Base-by-base conservation (phyloP, 768 basidiomycete genomes). In the Cystobasidium tubakii region DNA sequence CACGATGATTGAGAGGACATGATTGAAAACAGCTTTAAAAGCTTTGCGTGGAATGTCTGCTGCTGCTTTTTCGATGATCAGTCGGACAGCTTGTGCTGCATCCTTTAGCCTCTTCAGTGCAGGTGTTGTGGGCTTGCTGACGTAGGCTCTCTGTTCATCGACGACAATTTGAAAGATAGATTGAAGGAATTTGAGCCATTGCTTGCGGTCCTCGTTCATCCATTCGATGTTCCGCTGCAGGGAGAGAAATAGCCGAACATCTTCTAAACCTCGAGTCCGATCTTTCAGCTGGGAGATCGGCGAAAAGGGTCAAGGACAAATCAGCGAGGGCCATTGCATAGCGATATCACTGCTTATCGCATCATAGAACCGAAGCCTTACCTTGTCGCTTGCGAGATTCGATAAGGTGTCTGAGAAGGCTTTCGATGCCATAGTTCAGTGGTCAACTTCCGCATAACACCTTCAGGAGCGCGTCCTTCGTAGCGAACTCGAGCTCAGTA, bases 91-190 rank as follows among this genome's bases (percentile, higher is more conserved):
- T 3, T 85, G 84, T 10, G 90, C 87, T 0, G 86, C 85, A 15
- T 90, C 88, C 3, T 84, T 83, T 13, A 96, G 84, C 55, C 86
- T 84, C 64, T 84, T 80, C 3, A 86, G 85, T 43, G 85, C 84
- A 25, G 85, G 80, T 17, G 79, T 70, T 10, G 74, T 65, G 73
- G 75, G 46, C 83, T 81, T 84, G 81, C 83, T 82, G 33, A 83
- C 78, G 25, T 74, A 83, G 12, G 83, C 83, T 19, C 75, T 81
- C 79, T 85, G 88, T 82, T 96, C 94, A 67, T 80, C 83, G 25
- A 82, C 78, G 57, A 93, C 87, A 1, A 86, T 82, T 12, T 83
- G 82, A 79, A 92, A 93, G 7, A 96, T 82, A 19, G 86, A 86
- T 76, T 90, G 86, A 76, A 57, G 81, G 79, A 53, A 82, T 71